phyloP scores from a whole-genome alignment of 768 basidiomycete species.

The Leccinum uliginosum region DNA sequence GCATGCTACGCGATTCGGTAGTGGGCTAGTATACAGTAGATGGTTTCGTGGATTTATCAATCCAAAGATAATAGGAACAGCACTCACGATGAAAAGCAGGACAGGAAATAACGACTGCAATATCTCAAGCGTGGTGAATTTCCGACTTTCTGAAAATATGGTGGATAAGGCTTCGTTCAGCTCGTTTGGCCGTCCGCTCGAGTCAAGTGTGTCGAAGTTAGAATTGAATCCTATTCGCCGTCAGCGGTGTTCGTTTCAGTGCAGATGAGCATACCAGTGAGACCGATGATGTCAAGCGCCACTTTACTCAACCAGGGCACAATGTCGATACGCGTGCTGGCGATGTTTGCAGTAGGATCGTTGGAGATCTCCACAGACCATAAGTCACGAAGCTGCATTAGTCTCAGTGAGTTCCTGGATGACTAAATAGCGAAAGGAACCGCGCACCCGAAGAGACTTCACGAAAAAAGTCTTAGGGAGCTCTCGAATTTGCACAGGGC shows the following conservation, averaged over 20 bases:
- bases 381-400: conserved; percentile 42
- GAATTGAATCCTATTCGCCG: conserved; percentile 35
- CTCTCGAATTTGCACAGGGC: conserved; percentile 52
- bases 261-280: conserved; percentile 28
- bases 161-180: conserved; percentile 32
- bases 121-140: conserved; percentile 23
- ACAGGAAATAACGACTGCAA: conserved; percentile 34
- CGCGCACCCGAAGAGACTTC: conserved; percentile 34
- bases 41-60: neutral
- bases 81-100: conserved; percentile 37
- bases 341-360: conserved; percentile 18
- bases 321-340: conserved; percentile 26
- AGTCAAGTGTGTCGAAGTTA: conserved; percentile 31
- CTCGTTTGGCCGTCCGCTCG: conserved; percentile 24
- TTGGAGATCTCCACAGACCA: conserved; percentile 35
- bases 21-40: neutral
- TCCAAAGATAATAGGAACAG: neutral
- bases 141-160: conserved; percentile 21
- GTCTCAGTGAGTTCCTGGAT: neutral
- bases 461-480: conserved; percentile 53
- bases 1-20: neutral
- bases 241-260: neutral
- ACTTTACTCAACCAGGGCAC: conserved; percentile 31
- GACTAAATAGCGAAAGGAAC: neutral
- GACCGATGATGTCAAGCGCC: conserved; percentile 42